phyloP scores from a whole-genome alignment of 805 yeast species.

The Schizosaccharomyces cryophilus region DNA sequence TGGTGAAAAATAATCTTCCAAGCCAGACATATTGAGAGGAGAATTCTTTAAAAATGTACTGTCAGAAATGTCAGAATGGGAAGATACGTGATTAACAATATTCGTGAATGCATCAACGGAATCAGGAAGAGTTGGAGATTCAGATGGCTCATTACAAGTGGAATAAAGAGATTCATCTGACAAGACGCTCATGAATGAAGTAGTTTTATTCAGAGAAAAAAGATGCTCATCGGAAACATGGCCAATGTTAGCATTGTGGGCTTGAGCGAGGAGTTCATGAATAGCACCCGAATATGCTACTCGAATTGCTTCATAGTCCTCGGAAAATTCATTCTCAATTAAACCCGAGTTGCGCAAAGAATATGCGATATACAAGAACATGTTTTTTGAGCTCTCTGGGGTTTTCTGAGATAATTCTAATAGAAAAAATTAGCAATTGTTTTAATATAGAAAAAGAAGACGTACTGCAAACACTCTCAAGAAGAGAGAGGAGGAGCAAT shows the following conservation, averaged over 20 bases:
- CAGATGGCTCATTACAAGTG: neutral
- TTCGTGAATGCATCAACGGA: neutral
- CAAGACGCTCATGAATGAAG: neutral
- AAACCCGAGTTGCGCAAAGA: neutral
- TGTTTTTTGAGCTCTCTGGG: neutral
- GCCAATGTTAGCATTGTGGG: neutral
- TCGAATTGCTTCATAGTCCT: neutral
- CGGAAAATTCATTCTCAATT: neutral
- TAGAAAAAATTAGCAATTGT: neutral
- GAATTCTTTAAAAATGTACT: no score
- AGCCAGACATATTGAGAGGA: no score
- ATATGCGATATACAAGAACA: neutral
- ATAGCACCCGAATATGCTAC: neutral
- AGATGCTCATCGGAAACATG: neutral
- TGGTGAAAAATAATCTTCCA: no score
- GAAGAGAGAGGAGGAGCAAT: neutral
- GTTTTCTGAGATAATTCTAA: neutral
- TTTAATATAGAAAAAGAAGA: neutral
- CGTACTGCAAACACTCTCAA: neutral
- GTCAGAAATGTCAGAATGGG: no score
- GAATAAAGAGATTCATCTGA: neutral
- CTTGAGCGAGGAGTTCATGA: neutral
- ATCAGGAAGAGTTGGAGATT: neutral
- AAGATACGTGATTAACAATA: neutral
- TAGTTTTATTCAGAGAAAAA: neutral